Evolutionary conservation across 164 flowering plant species (phyloP).

Genomic region (Dillenia turbinata): DNA sequence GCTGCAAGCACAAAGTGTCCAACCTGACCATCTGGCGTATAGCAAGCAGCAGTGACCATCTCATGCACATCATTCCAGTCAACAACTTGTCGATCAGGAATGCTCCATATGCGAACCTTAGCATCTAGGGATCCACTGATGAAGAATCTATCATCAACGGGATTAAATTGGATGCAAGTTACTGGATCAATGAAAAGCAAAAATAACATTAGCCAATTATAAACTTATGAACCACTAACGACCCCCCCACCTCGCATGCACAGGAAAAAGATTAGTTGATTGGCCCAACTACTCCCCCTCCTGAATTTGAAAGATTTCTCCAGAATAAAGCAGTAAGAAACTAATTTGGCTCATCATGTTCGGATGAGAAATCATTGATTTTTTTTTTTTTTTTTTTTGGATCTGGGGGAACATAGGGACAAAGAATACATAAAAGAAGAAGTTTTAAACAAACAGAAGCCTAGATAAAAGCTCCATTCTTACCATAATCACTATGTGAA

Average conservation of each 20-base stretch:
- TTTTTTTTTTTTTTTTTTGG: too few relatives aligned
- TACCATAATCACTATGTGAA: slow-evolving; percentile 96
- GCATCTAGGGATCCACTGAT: slow-evolving; percentile 98
- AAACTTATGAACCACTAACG: too few relatives aligned
- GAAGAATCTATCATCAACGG: slow-evolving; percentile 93
- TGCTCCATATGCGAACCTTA: slow-evolving; percentile 99
- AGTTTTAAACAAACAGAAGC: not conserved
- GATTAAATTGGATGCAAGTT: slow-evolving; percentile 99
- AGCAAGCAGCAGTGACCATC: slow-evolving; percentile 99
- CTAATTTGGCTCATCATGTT: too few relatives aligned
- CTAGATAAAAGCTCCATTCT: slow-evolving; percentile 8
- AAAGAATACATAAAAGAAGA: not conserved
- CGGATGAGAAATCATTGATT: too few relatives aligned
- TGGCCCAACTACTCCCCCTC: too few relatives aligned
- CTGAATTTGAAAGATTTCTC: too few relatives aligned
- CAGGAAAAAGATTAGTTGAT: too few relatives aligned
- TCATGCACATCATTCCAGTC: slow-evolving; percentile 98
- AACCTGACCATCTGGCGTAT: slow-evolving; percentile 99
- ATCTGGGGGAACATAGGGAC: too few relatives aligned
- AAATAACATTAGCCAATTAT: slow-evolving; percentile 6
- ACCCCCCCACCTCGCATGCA: too few relatives aligned
- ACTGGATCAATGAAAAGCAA: slow-evolving; percentile 49
- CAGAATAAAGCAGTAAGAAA: too few relatives aligned
- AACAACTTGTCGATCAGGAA: slow-evolving; percentile 92
- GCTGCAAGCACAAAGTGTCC: slow-evolving; percentile 5